phyloP scores from a whole-genome alignment of 2,329 filamentous ascomycete species.

The Capronia epimyces region DNA sequence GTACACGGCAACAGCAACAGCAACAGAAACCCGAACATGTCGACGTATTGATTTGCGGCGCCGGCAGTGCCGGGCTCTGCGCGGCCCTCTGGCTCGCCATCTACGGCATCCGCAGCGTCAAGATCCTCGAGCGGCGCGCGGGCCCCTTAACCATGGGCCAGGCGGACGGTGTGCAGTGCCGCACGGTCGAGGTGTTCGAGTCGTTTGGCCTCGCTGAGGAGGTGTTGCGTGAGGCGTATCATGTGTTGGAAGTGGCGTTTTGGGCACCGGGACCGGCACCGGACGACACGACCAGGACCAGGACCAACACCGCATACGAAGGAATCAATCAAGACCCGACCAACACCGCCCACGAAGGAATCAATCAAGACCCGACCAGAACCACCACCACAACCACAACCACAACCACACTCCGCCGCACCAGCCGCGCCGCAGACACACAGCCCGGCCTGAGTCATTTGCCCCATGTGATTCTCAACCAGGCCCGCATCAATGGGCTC shows the following conservation, averaged over 20 bases:
- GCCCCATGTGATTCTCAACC: constrained; percentile 54
- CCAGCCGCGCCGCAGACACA: constrained; percentile 50
- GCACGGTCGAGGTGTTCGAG: constrained; percentile 59
- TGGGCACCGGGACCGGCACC: constrained; percentile 37
- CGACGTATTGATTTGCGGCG: constrained; percentile 58
- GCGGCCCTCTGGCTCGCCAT: constrained; percentile 58
- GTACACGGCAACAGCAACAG: no score
- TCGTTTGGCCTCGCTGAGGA: constrained; percentile 53
- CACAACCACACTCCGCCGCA: constrained; percentile 46
- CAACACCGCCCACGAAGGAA: no score
- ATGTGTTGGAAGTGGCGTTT: constrained; percentile 55
- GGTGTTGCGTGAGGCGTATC: constrained; percentile 53
- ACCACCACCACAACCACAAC: no score
- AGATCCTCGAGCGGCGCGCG: constrained; percentile 52
- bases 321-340: no score
- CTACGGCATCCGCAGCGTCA: constrained; percentile 41
- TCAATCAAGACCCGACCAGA: no score
- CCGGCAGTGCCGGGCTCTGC: constrained; percentile 58
- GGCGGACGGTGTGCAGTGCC: constrained; percentile 59
- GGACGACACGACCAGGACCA: constrained; percentile 24
- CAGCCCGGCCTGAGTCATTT: constrained; percentile 49
- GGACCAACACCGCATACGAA: no score
- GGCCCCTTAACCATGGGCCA: constrained; percentile 55
- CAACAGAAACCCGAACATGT: constrained; percentile 8
- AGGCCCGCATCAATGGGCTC: constrained; percentile 51